These are phyloP conservation scores for Diaporthe capsici DNA, from an alignment of 2,329 filamentous ascomycete species.

Conservation along the genomic window DNA sequence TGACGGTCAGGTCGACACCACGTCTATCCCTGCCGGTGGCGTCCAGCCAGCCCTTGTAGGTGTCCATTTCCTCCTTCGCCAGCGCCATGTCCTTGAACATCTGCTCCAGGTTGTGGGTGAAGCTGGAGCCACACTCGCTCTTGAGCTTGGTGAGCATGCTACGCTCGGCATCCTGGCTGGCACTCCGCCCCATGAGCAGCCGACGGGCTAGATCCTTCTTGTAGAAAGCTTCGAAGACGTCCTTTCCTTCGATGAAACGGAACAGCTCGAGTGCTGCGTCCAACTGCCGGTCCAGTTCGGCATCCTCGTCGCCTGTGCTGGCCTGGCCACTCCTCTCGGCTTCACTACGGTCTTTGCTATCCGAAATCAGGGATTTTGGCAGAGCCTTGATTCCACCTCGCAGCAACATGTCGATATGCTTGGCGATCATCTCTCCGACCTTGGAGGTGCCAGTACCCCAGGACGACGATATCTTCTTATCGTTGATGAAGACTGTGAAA, in stretches of 20 bases:
- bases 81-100: constrained; percentile 99
- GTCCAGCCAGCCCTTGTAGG: constrained; percentile 80
- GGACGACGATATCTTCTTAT: constrained; percentile 78
- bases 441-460: constrained; percentile 91
- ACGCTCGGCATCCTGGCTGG: constrained; percentile 93
- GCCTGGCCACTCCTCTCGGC: constrained; percentile 75
- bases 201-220: constrained; percentile 95
- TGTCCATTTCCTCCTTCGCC: constrained; percentile 91
- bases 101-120: constrained; percentile 96
- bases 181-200: constrained; percentile 91
- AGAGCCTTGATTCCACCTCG: constrained; percentile 89
- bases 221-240: constrained; percentile 98
- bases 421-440: constrained; percentile 98
- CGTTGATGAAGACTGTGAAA: constrained; percentile 94
- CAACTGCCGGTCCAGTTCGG: constrained; percentile 90
- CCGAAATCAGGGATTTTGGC: constrained; percentile 76
- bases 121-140: constrained; percentile 91
- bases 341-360: constrained; percentile 68
- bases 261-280: constrained; percentile 95
- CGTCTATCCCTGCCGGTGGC: constrained; percentile 61
- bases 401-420: constrained; percentile 92
- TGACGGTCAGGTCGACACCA: constrained; percentile 83
- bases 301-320: constrained; percentile 86
- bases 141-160: constrained; percentile 95
- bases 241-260: constrained; percentile 96